Evolutionary conservation across 2,329 filamentous ascomycete genomes (phyloP).

Genomic region (Bisporella sp.): DNA sequence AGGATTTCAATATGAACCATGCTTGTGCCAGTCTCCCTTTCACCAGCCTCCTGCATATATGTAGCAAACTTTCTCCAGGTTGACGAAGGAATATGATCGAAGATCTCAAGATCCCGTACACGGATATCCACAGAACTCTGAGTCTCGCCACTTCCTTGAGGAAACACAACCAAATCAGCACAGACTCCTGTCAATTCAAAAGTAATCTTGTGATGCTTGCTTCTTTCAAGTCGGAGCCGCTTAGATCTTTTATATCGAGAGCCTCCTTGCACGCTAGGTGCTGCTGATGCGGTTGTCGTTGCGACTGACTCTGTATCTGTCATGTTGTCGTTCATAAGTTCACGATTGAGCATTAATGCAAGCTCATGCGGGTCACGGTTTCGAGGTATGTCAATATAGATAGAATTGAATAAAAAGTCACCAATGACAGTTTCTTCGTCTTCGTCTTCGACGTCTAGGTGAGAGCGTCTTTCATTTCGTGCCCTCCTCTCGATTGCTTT

Average conservation of each 20-base stretch:
- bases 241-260: conserved; percentile 35
- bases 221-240: conserved; percentile 70
- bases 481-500: conserved; percentile 71
- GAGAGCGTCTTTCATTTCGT: conserved; percentile 47
- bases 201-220: conserved; percentile 88
- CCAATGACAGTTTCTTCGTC: conserved; percentile 84
- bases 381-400: conserved; percentile 88
- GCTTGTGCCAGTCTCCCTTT: conserved; percentile 75
- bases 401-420: conserved; percentile 96
- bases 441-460: conserved; percentile 57
- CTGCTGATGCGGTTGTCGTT: conserved; percentile 61
- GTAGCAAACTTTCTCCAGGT: conserved; percentile 98
- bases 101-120: conserved; percentile 78
- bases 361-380: conserved; percentile 81
- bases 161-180: conserved; percentile 75
- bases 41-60: conserved; percentile 81
- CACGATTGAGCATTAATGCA: conserved; percentile 75
- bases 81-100: conserved; percentile 88
- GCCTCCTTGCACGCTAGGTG: conserved; percentile 43
- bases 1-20: conserved; percentile 89
- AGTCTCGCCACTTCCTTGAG: conserved; percentile 69
- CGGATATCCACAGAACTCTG: conserved; percentile 82
- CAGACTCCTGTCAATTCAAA: conserved; percentile 85
- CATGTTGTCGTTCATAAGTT: conserved; percentile 68
- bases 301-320: conserved; percentile 89